Evolutionary conservation across 805 yeast genomes (phyloP), one percentile per base, ranked within the genome.

Genomic region (Saccharomycopsis guyanensis): DNA sequence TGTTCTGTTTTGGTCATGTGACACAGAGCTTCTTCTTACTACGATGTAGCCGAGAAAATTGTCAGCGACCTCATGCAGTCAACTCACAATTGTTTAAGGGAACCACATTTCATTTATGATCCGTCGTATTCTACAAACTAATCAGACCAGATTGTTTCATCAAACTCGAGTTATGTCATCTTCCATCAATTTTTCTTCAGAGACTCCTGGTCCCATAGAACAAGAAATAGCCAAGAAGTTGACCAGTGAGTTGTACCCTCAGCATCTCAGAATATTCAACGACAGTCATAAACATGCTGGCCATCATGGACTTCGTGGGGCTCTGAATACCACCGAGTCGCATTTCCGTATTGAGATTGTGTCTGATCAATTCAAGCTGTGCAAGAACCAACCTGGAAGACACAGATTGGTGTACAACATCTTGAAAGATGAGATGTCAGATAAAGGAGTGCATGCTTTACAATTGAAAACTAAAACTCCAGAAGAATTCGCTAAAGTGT

Each of bases 231-330:
- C 42, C 33, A 40, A 42, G 16, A 51, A 51, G 38, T 18, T 51
- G 5, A 31, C 10, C 7, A 15, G 10, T 6, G 27, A 43, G 23
- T 35, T 51, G 13, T 20, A 65, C 53, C 94, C 77, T 19, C 57
- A 59, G 6, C 61, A 53, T 54, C 69, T 75, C 53, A 71, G 66
- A 27, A 71, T 91, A 4, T 68, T 67, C 48, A 91, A 91, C 60
- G 97, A 91, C 63, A 86, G 96, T 4, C 78, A 78, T 63, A 84
- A 84, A 59, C 97, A 91, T 63, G 77, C 88, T 1, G 89, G 86
- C 53, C 97, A 91, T 62, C 81, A 79, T 48, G 88, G 94, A 1
- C 73, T 86, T 67, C 72, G 79, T 44, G 87, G 82, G 3, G 86
- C 89, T 6, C 55, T 71, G 1, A 87, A 87, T 62, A 70, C 67